phyloP scores from a whole-genome alignment of 2,329 filamentous ascomycete genomes.

The Daldinia sp. region DNA sequence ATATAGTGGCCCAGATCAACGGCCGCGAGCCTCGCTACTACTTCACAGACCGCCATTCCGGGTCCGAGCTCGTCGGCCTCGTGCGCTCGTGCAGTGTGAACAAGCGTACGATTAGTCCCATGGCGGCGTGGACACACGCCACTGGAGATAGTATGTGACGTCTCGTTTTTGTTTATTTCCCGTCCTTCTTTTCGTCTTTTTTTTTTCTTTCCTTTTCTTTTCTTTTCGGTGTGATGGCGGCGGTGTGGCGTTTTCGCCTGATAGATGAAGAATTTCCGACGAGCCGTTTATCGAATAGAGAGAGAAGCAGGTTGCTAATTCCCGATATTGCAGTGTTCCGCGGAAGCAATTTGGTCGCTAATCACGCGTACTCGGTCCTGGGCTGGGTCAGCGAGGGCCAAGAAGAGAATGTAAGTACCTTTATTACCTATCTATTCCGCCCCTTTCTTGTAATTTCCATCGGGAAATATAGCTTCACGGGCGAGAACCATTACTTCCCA shows the following conservation, averaged over 20 bases:
- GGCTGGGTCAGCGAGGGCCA: slow-evolving; percentile 54
- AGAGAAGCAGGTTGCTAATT: neutral
- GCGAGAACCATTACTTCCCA: neutral
- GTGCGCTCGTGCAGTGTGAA: slow-evolving; percentile 57
- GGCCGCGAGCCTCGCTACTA: slow-evolving; percentile 55
- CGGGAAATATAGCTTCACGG: neutral
- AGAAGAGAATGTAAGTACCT: slow-evolving; percentile 45
- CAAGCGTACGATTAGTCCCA: slow-evolving; percentile 59
- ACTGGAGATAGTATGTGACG: slow-evolving; percentile 46
- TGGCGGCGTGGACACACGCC: slow-evolving; percentile 58
- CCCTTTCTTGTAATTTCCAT: neutral
- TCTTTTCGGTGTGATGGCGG: no score
- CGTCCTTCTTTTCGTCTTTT: neutral
- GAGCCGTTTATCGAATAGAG: no score
- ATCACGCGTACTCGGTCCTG: slow-evolving; percentile 60
- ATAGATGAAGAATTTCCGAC: no score
- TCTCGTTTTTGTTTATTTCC: neutral
- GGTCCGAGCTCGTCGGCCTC: slow-evolving; percentile 54
- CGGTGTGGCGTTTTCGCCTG: no score
- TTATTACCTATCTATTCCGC: neutral
- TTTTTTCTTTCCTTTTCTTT: neutral
- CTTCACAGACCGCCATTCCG: slow-evolving; percentile 51
- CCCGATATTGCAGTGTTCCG: slow-evolving; percentile 46
- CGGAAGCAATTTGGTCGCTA: slow-evolving; percentile 59
- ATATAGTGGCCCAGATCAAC: slow-evolving; percentile 57